These are phyloP conservation scores for Candida tetrigidarum DNA, from an alignment of 1,139 yeast species.

Conservation along the genomic window DNA sequence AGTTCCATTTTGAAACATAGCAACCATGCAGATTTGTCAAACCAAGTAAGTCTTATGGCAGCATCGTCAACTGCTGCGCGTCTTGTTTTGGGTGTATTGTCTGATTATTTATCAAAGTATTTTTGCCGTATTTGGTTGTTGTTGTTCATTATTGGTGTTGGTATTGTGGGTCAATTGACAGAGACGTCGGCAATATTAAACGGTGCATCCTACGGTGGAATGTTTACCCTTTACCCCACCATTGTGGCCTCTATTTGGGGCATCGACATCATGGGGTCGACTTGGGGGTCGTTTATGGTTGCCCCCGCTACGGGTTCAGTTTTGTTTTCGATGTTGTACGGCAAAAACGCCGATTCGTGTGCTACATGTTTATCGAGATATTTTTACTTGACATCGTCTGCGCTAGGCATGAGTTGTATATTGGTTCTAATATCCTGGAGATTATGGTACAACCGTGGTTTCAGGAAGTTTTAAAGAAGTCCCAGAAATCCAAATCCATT, in stretches of 20 bases:
- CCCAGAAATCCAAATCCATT: slow-evolving; percentile 7
- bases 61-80: slow-evolving; percentile 49
- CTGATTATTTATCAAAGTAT: slow-evolving; percentile 52
- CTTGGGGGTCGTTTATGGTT: slow-evolving; percentile 90
- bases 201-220: slow-evolving; percentile 81
- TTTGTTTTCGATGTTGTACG: slow-evolving; percentile 72
- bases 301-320: slow-evolving; percentile 92
- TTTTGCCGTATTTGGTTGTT: slow-evolving; percentile 50
- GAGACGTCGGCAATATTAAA: slow-evolving; percentile 46
- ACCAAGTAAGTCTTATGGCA: slow-evolving; percentile 46
- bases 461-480: slow-evolving; percentile 5
- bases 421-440: slow-evolving; percentile 39
- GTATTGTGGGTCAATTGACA: slow-evolving; percentile 44
- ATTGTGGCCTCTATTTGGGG: slow-evolving; percentile 89
- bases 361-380: slow-evolving; percentile 22
- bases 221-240: slow-evolving; percentile 86
- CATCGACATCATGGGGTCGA: slow-evolving; percentile 83
- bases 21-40: slow-evolving; percentile 53
- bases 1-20: slow-evolving; percentile 58
- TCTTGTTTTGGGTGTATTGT: slow-evolving; percentile 63
- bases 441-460: slow-evolving; percentile 39
- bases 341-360: slow-evolving; percentile 57
- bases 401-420: slow-evolving; percentile 36
- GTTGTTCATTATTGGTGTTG: slow-evolving; percentile 41
- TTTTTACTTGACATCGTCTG: slow-evolving; percentile 35